A percentile compares a stretch with the other conserved stretches of the same genome.
These are phyloP conservation scores for Prunus fruticosa DNA, from an alignment of 306 rosid genomes.

Conservation along the genomic window DNA sequence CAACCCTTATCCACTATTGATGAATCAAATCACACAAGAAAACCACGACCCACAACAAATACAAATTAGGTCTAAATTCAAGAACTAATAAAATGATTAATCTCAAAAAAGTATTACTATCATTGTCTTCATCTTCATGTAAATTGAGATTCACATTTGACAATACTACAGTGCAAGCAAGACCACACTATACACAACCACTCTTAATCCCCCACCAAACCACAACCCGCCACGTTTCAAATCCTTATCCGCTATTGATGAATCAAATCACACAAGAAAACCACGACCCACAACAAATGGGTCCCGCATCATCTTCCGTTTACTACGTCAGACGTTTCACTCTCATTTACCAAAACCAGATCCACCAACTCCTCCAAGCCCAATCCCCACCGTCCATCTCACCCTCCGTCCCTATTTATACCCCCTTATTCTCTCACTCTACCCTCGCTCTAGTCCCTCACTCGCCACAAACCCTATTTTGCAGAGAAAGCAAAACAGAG, in stretches of 20 bases:
- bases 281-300: background rate
- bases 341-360: conserved; percentile 23
- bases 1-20: no score
- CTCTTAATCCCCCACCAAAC: no score
- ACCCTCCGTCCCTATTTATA: conserved; percentile 30
- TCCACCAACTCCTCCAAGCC: conserved; percentile 12
- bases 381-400: conserved; percentile 40
- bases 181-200: no score
- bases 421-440: background rate
- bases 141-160: no score
- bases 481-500: background rate
- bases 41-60: no score
- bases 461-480: background rate
- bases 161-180: no score
- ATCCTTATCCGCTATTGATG: background rate
- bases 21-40: no score
- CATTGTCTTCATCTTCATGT: no score
- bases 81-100: no score
- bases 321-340: conserved; percentile 3
- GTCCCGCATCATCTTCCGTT: conserved; percentile 18
- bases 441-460: background rate
- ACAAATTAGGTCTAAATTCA: no score
- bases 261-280: background rate
- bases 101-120: no score
- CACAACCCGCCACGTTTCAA: no score